These are phyloP conservation scores for Thymus quinquecostatus DNA, from an alignment of 257 asterid species.

Conservation along the genomic window DNA sequence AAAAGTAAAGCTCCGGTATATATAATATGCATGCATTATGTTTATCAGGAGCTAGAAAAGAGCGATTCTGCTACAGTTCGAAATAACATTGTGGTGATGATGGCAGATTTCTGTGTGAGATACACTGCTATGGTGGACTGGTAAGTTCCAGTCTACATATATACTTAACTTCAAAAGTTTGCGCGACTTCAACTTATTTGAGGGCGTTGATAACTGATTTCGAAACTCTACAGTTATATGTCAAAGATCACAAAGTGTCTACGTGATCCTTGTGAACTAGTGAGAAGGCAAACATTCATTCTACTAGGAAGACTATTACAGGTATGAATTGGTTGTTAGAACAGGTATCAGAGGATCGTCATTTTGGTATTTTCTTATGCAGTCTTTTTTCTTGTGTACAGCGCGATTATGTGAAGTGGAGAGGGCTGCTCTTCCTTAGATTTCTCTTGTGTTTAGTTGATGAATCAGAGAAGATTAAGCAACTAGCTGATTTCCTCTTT, in stretches of 20 bases:
- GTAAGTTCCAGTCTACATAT: slow-evolving; percentile 46
- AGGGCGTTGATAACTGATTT: slow-evolving; percentile 18
- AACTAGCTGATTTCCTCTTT: slow-evolving; percentile 87
- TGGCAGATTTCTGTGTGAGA: slow-evolving; percentile 96
- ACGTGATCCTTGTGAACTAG: slow-evolving; percentile 90
- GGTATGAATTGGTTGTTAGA: slow-evolving; percentile 44
- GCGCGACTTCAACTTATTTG: slow-evolving; percentile 15
- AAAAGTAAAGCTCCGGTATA: background rate
- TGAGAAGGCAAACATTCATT: slow-evolving; percentile 89
- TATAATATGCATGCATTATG: background rate
- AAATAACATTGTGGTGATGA: slow-evolving; percentile 79
- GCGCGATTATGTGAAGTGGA: slow-evolving; percentile 97
- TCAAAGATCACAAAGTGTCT: slow-evolving; percentile 85
- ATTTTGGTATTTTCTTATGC: slow-evolving; percentile 10
- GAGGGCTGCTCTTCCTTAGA: slow-evolving; percentile 92
- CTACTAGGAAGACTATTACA: slow-evolving; percentile 88
- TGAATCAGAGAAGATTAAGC: slow-evolving; percentile 80
- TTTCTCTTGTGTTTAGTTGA: slow-evolving; percentile 86
- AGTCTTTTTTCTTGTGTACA: slow-evolving; percentile 39
- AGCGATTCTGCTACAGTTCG: slow-evolving; percentile 86
- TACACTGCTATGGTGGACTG: slow-evolving; percentile 94
- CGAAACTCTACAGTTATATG: slow-evolving; percentile 59
- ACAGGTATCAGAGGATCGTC: slow-evolving; percentile 21
- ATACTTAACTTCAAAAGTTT: slow-evolving; percentile 11
- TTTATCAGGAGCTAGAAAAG: slow-evolving; percentile 81